Conservation (phyloP, 1,139 yeast species). For the Trichomonascaceae sp. region DNA sequence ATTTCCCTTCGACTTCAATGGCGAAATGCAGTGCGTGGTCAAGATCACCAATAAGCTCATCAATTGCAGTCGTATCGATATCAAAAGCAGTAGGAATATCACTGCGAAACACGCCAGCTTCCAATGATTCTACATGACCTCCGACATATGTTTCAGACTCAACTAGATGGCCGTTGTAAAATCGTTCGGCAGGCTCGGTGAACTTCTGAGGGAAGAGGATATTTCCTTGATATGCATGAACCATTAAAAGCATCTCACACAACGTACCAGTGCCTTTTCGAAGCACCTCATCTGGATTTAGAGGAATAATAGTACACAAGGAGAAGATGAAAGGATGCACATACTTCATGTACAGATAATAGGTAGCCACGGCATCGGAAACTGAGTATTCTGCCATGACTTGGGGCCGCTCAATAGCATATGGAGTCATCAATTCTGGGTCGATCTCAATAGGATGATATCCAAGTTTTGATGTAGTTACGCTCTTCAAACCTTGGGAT, state of each 20-base stretch:
- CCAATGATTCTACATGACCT: constrained; percentile 96
- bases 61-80: constrained; percentile 76
- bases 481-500: constrained; percentile 96
- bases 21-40: constrained; percentile 76
- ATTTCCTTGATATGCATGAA: constrained; percentile 77
- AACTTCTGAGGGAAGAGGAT: constrained; percentile 91
- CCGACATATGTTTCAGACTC: constrained; percentile 98
- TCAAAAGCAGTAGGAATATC: constrained; percentile 73
- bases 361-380: constrained; percentile 98
- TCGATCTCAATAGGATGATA: constrained; percentile 95
- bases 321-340: constrained; percentile 97
- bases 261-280: constrained; percentile 98
- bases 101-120: constrained; percentile 95
- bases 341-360: constrained; percentile 89
- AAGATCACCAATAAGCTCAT: constrained; percentile 67
- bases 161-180: constrained; percentile 86
- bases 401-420: constrained; percentile 92
- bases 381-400: constrained; percentile 92
- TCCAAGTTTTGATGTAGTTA: constrained; percentile 91
- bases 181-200: constrained; percentile 84
- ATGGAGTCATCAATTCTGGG: constrained; percentile 97
- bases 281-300: constrained; percentile 93
- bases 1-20: constrained; percentile 74
- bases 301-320: constrained; percentile 88
- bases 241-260: constrained; percentile 97